Conservation (phyloP, 2,329 filamentous ascomycete genomes). For the Neonectria faginata region DNA sequence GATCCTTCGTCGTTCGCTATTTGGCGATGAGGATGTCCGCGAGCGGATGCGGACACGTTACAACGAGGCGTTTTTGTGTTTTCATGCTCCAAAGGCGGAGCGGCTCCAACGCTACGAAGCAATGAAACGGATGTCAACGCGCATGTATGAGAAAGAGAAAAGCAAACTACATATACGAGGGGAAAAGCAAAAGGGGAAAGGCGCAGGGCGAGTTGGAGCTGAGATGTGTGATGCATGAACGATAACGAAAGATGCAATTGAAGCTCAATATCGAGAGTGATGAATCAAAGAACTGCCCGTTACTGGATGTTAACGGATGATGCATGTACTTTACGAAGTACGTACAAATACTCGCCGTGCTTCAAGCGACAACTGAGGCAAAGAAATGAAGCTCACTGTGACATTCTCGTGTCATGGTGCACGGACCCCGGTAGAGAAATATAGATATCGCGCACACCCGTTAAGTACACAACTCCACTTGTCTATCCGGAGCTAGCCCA, state of each 20-base stretch:
- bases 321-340: too few relatives aligned
- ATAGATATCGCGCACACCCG: constrained; percentile 36
- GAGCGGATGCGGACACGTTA: constrained; percentile 32
- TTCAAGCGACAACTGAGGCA: too few relatives aligned
- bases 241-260: constrained; percentile 1
- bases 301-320: too few relatives aligned
- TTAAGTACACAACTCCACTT: constrained; percentile 32
- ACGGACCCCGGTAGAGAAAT: constrained; percentile 35
- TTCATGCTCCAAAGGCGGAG: constrained; percentile 6
- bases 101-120: constrained; percentile 7
- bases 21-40: constrained; percentile 24
- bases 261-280: background rate
- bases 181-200: constrained; percentile 16
- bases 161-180: constrained; percentile 5
- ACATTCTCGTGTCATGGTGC: background rate
- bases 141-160: constrained; percentile 10
- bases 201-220: background rate
- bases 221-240: background rate
- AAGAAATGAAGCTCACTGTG: too few relatives aligned
- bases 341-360: too few relatives aligned
- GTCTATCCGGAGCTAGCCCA: constrained; percentile 40
- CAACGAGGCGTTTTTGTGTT: constrained; percentile 30
- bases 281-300: background rate
- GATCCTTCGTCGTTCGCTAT: constrained; percentile 35
- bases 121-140: constrained; percentile 6